Evolutionary conservation across 306 rosid species (phyloP).

Genomic region (Clitoria ternatea): DNA sequence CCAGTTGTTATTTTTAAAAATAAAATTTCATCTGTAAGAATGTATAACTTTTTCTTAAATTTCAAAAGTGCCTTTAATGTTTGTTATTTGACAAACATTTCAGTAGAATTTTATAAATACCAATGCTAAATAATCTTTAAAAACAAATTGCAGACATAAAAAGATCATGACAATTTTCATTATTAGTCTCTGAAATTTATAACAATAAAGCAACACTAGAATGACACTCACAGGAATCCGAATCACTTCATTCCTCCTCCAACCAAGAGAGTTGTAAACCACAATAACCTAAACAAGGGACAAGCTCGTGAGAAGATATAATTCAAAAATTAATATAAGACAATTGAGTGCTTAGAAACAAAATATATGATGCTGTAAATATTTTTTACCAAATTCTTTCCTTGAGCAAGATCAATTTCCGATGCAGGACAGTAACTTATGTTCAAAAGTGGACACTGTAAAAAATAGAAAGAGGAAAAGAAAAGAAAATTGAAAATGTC

Average conservation of each 20-base stretch:
- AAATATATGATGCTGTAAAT: conserved; percentile 8
- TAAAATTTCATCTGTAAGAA: too few relatives aligned
- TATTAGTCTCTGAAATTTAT: conserved; percentile 1
- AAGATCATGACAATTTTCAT: not conserved
- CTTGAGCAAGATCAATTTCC: conserved; percentile 59
- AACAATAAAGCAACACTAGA: conserved; percentile 2
- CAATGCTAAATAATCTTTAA: not conserved
- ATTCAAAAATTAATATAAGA: not conserved
- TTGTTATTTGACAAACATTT: too few relatives aligned
- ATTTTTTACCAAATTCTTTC: conserved; percentile 62
- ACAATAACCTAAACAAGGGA: conserved; percentile 48
- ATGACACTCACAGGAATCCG: conserved; percentile 72
- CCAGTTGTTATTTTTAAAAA: too few relatives aligned
- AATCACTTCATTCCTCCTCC: conserved; percentile 75
- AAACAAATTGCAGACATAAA: not conserved
- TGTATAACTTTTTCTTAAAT: too few relatives aligned
- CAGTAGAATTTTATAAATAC: not conserved
- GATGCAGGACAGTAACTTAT: conserved; percentile 72
- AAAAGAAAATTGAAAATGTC: conserved; percentile 8
- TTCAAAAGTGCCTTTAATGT: too few relatives aligned
- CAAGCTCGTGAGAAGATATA: conserved; percentile 2
- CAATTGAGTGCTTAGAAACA: not conserved
- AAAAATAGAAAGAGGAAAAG: not conserved
- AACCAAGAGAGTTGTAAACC: conserved; percentile 80
- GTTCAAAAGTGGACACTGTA: conserved; percentile 52